Evolutionary conservation across 345 rosid species (phyloP).

Genomic region (Syzygium grande): DNA sequence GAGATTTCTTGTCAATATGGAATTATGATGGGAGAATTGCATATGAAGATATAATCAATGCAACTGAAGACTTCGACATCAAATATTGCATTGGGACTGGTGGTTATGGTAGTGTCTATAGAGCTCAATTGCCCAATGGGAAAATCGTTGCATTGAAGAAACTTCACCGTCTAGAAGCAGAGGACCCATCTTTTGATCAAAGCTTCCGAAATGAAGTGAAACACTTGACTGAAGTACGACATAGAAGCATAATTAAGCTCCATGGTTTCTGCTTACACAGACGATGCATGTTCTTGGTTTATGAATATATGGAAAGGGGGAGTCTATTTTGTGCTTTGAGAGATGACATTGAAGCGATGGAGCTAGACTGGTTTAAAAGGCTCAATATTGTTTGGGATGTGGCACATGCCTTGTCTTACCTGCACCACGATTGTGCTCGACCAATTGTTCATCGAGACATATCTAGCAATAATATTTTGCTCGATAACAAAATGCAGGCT

Average conservation of each 20-base stretch:
- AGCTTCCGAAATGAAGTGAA: constrained; percentile 3
- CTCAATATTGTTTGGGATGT: neutral
- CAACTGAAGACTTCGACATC: constrained; percentile 8
- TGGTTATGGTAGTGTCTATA: constrained; percentile 18
- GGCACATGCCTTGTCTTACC: constrained; percentile 5
- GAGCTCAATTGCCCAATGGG: constrained; percentile 3
- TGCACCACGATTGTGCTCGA: constrained; percentile 4
- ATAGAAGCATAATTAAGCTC: constrained; percentile 7
- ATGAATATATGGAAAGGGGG: constrained; percentile 3
- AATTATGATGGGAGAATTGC: constrained; percentile 10
- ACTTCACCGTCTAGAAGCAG: neutral
- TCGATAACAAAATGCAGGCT: constrained; percentile 1
- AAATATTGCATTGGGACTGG: constrained; percentile 16
- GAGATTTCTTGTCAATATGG: neutral
- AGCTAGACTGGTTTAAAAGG: constrained; percentile 7
- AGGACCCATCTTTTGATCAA: neutral
- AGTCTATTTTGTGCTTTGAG: neutral
- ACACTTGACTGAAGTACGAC: constrained; percentile 2
- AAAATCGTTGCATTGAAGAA: constrained; percentile 9
- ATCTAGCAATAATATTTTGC: constrained; percentile 14
- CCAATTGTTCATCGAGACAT: constrained; percentile 18
- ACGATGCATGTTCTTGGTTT: neutral
- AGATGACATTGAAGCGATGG: neutral
- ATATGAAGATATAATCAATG: constrained; percentile 5
- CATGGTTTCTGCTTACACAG: neutral